phyloP scores from a whole-genome alignment of 257 asterid species.

The Lantana camara region DNA sequence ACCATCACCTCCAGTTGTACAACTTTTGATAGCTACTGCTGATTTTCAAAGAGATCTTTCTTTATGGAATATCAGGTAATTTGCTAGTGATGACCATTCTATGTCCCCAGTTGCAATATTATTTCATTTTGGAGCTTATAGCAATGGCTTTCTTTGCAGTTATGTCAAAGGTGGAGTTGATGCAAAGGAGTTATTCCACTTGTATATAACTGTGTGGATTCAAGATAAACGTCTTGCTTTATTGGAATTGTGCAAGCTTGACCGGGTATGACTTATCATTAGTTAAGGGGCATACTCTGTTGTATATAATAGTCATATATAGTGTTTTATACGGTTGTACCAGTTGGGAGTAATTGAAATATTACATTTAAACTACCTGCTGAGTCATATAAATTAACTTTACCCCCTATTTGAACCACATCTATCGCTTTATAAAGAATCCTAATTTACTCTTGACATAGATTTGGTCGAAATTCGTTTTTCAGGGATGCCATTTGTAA shows the following conservation, averaged over 20 bases:
- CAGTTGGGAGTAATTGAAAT: no score
- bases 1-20: conserved; percentile 74
- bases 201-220: conserved; percentile 79
- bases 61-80: conserved; percentile 79
- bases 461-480: no score
- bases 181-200: conserved; percentile 86
- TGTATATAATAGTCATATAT: no score
- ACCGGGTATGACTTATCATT: conserved; percentile 52
- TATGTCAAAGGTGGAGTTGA: conserved; percentile 83
- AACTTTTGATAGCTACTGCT: conserved; percentile 78
- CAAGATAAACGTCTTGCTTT: conserved; percentile 78
- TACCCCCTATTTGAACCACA: no score
- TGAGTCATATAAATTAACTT: no score
- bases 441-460: no score
- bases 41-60: conserved; percentile 88
- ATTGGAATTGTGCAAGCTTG: conserved; percentile 82
- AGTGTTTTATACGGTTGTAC: no score
- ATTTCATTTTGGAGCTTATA: neutral
- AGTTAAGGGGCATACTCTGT: no score
- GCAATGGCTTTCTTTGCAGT: conserved; percentile 52
- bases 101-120: neutral
- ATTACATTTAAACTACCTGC: no score
- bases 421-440: no score
- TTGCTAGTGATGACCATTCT: neutral
- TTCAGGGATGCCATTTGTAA: no score